These are phyloP conservation scores for Omphalotus olearius DNA, from an alignment of 1,284 basidiomycete genomes.

Conservation along the genomic window DNA sequence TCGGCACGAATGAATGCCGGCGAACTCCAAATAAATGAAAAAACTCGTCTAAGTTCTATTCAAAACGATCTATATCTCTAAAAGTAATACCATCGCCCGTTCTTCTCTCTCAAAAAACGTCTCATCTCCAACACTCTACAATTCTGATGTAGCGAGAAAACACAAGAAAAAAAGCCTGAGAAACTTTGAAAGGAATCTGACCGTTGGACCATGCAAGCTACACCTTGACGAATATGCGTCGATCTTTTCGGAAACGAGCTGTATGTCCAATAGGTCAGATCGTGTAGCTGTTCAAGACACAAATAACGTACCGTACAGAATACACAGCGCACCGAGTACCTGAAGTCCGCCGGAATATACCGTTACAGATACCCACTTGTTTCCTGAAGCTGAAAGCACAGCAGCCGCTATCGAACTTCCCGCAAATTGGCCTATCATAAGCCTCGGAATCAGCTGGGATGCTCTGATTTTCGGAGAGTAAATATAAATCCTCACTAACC, in stretches of 20 bases:
- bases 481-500: slow-evolving; percentile 7
- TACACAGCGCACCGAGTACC: slow-evolving; percentile 18
- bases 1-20: not conserved
- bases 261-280: not conserved
- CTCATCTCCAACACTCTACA: not conserved
- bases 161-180: not conserved
- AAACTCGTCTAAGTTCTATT: no score
- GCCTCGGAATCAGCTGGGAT: not conserved
- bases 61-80: no score
- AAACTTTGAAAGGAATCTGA: no score
- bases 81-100: no score
- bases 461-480: not conserved
- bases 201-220: not conserved
- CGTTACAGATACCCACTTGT: slow-evolving; percentile 21
- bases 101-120: not conserved
- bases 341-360: slow-evolving; percentile 21
- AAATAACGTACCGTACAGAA: slow-evolving; percentile 19
- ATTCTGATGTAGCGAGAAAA: not conserved
- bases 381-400: slow-evolving; percentile 19
- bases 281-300: not conserved
- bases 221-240: slow-evolving; percentile 5
- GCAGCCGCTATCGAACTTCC: slow-evolving; percentile 21
- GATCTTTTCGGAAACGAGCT: slow-evolving; percentile 11
- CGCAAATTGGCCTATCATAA: slow-evolving; percentile 18
- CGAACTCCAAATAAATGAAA: no score